Evolutionary conservation across 2,329 filamentous ascomycete species (phyloP), one percentile per base, ranked within the genome.

Genomic region (Scytalidium sp.): DNA sequence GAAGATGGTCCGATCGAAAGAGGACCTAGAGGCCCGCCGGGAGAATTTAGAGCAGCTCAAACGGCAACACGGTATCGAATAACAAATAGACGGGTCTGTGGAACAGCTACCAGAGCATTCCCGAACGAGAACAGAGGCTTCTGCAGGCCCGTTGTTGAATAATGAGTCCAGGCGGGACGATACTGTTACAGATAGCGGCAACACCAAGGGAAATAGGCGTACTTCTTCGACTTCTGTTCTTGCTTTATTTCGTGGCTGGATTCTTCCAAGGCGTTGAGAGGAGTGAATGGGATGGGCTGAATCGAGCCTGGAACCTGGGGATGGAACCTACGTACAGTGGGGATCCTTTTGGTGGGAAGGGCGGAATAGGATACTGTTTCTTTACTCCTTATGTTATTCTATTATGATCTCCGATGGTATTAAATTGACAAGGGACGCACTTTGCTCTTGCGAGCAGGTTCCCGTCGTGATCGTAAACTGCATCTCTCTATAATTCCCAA

Each of bases 31-130:
- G 66, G 86, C 90, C 65, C 90, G 94, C 75, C 89, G 94, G 75
- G 90, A 96, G 72, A 94, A 93, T 79, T 85, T 99, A 88, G 93
- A 96, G 83, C 88, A 90, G 78, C 85, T 97, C 76, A 99, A 99
- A 79, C 84, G 87, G 69, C 90, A 97, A 74, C 91, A 99, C 74
- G 93, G 92, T 70, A 97, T 97, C 81, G 93, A 97, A 85, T 99
- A 90, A 93, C 83, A 83, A 82, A 81, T 78, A 79, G 83, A 86
- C 83, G 83, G 82, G 82, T 75, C 81, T 81, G 76, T 71, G 69
- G 80, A 79, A 58, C 48, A 36, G 32, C 13, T 36, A 36, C 32
- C 11, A 36, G 17, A 36, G 32, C 32, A 36, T n/a, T 36, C 32
- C 32, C 32, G 13, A n/a, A 36, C 32, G 32, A 36, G 17, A 36